Evolutionary conservation across 2,329 filamentous ascomycete species (phyloP).

Genomic region (Talaromyces piceae): DNA sequence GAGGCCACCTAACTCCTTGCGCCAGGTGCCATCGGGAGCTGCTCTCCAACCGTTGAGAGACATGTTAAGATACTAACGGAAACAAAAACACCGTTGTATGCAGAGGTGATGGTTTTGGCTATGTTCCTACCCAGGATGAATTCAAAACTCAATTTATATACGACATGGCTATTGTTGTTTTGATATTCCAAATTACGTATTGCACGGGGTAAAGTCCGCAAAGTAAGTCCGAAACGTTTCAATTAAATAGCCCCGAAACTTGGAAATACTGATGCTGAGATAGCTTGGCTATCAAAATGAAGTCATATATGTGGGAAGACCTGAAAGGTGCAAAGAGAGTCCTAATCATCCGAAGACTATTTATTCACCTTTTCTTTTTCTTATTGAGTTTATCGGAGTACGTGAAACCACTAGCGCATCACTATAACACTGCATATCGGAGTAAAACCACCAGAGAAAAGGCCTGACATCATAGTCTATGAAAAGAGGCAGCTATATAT

Average conservation of each 20-base stretch:
- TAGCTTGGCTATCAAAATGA: neutral
- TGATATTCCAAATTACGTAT: too few species aligned
- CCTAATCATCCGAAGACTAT: too few species aligned
- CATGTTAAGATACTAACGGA: neutral
- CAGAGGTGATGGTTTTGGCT: neutral
- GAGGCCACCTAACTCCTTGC: slow-evolving; percentile 20
- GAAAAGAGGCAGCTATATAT: neutral
- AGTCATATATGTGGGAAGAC: neutral
- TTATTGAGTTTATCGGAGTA: neutral
- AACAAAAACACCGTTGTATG: neutral
- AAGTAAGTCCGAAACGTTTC: neutral
- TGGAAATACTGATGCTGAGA: too few species aligned
- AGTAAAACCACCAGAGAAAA: neutral
- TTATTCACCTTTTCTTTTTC: neutral
- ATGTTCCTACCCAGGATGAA: neutral
- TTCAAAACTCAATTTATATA: neutral
- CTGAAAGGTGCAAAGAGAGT: too few species aligned
- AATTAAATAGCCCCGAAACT: too few species aligned
- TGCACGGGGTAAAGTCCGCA: neutral
- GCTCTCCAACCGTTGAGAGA: neutral
- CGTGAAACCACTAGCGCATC: neutral
- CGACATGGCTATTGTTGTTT: too few species aligned
- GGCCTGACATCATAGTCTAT: neutral
- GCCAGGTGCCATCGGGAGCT: neutral
- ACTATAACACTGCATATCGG: neutral